A percentile compares a stretch with the other conserved stretches of the same genome.
Evolutionary conservation across 2,329 filamentous ascomycete genomes (phyloP).

Genomic region (Penicillium sumatraense): DNA sequence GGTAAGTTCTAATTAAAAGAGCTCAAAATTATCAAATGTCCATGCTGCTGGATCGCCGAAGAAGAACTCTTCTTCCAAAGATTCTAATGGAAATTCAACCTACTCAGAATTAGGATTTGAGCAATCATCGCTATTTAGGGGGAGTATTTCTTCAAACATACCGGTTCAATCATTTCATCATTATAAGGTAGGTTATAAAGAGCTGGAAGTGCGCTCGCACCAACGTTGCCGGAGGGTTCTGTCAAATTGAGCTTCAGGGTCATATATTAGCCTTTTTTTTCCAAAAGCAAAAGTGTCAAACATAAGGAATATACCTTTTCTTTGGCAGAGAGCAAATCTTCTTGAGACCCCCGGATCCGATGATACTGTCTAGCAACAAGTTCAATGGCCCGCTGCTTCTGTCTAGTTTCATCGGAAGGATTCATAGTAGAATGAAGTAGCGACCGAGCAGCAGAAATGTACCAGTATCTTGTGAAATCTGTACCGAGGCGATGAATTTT

Average conservation of each 20-base stretch:
- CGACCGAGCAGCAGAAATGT: slow-evolving; percentile 37
- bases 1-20: neutral
- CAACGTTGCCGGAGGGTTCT: neutral
- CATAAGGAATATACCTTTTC: neutral
- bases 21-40: slow-evolving; percentile 22
- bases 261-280: no score
- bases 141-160: neutral
- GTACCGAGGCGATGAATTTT: slow-evolving; percentile 37
- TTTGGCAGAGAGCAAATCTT: slow-evolving; percentile 20
- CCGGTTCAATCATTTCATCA: neutral
- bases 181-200: neutral
- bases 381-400: slow-evolving; percentile 30
- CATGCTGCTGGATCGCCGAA: slow-evolving; percentile 25
- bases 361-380: slow-evolving; percentile 25
- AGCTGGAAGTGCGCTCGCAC: neutral
- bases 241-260: neutral
- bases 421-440: slow-evolving; percentile 33
- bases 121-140: neutral
- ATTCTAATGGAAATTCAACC: slow-evolving; percentile 4
- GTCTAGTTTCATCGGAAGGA: slow-evolving; percentile 12
- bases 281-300: neutral
- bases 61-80: slow-evolving; percentile 21
- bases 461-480: slow-evolving; percentile 42
- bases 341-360: slow-evolving; percentile 22
- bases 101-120: neutral